Percentiles rank a stretch among this genome's conserved stretches.
Conservation (phyloP, 495 filamentous ascomycete genomes). For the Massariosphaeria phaeospora region DNA sequence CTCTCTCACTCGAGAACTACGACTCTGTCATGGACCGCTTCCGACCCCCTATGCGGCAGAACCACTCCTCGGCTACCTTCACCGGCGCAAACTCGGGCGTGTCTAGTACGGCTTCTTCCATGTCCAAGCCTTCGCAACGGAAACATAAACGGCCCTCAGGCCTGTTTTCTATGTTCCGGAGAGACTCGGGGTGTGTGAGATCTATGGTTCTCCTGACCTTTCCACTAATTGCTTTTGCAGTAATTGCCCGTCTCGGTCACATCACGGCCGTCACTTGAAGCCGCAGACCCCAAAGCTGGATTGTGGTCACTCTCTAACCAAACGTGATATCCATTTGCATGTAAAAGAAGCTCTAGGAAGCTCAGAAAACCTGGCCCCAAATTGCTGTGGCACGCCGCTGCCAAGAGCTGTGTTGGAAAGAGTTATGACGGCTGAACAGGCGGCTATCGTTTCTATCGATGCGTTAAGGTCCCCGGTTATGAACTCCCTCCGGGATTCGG, state of each 20-base stretch:
- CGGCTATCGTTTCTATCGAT: no score
- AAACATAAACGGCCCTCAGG: slow-evolving; percentile 21
- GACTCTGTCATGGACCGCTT: slow-evolving; percentile 15
- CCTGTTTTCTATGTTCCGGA: slow-evolving; percentile 29
- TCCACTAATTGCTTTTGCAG: slow-evolving; percentile 20
- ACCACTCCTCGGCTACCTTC: slow-evolving; percentile 15
- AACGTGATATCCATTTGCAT: slow-evolving; percentile 18
- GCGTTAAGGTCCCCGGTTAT: neutral
- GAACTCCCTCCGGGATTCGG: slow-evolving; percentile 3
- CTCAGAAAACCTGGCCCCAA: slow-evolving; percentile 6
- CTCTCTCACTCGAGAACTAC: slow-evolving; percentile 13
- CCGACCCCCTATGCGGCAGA: slow-evolving; percentile 12
- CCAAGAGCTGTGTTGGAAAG: slow-evolving; percentile 16
- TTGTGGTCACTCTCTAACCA: slow-evolving; percentile 23
- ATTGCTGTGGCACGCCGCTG: slow-evolving; percentile 15
- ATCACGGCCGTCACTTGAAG: slow-evolving; percentile 9
- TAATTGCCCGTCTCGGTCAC: slow-evolving; percentile 16
- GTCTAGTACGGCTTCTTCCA: slow-evolving; percentile 4
- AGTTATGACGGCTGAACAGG: neutral
- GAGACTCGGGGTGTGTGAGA: slow-evolving; percentile 21
- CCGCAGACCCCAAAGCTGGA: slow-evolving; percentile 16
- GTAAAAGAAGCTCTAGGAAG: slow-evolving; percentile 17
- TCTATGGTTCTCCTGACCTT: neutral
- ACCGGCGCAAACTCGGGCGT: slow-evolving; percentile 7
- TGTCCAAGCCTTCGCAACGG: neutral